Conservation (phyloP, 306 rosid genomes). For the Dalbergia cultrata region DNA sequence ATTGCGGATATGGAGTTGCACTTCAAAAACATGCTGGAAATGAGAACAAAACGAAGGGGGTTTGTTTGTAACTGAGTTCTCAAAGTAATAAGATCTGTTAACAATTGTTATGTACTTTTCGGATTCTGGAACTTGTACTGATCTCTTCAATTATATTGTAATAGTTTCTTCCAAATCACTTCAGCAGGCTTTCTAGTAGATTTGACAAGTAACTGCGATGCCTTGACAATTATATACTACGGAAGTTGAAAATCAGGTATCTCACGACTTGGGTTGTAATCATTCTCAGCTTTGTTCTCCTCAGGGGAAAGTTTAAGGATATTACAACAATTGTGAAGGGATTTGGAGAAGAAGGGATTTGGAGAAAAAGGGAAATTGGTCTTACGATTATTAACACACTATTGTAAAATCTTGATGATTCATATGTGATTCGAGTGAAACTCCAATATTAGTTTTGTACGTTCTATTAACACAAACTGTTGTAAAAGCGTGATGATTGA, state of each 20-base stretch:
- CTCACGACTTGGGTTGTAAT: not conserved
- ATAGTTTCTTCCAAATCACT: not conserved
- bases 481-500: not conserved
- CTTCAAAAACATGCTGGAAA: conserved; percentile 17
- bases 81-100: conserved; percentile 24
- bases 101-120: conserved; percentile 12
- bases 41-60: not conserved
- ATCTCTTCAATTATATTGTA: conserved; percentile 11
- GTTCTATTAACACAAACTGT: no score
- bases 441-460: no score
- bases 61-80: conserved; percentile 29
- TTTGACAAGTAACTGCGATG: not conserved
- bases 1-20: conserved; percentile 19
- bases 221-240: not conserved
- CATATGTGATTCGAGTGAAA: no score
- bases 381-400: no score
- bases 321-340: no score
- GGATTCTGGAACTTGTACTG: conserved; percentile 37
- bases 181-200: not conserved
- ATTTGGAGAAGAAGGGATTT: no score
- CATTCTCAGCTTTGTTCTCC: not conserved
- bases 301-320: not conserved
- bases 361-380: no score
- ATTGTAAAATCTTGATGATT: no score
- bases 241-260: no score